These are phyloP conservation scores for Silene conica DNA, from an alignment of 148 eudicot genomes.

Conservation along the genomic window DNA sequence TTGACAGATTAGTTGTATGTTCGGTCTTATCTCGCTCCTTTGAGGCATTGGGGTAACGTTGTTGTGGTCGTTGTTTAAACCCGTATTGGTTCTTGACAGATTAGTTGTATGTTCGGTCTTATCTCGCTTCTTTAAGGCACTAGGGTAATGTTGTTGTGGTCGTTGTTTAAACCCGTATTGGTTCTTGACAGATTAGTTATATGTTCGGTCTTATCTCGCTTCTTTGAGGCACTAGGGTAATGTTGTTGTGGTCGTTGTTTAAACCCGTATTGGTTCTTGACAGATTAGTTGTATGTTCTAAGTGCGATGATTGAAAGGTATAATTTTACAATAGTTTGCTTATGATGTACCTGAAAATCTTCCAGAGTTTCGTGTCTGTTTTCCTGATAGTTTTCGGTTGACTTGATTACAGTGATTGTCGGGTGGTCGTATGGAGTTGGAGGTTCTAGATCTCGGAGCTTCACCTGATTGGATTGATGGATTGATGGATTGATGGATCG, in stretches of 20 bases:
- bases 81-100: no score
- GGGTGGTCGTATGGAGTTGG: conserved; percentile 32
- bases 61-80: no score
- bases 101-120: no score
- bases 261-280: not conserved
- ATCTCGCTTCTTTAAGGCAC: no score
- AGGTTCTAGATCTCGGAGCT: conserved; percentile 24
- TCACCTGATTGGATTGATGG: conserved; percentile 17
- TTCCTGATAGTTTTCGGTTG: conserved; percentile 15
- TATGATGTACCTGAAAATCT: conserved; percentile 2
- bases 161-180: not conserved
- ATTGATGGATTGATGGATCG: conserved; percentile 19
- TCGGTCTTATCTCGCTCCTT: no score
- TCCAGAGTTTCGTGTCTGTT: not conserved
- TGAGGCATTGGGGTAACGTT: no score
- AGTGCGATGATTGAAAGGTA: no score
- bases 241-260: not conserved
- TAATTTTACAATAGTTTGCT: not conserved
- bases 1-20: no score
- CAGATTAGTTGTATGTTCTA: conserved; percentile 4
- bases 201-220: not conserved
- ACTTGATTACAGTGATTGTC: conserved; percentile 26
- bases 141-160: no score
- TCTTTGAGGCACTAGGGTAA: no score
- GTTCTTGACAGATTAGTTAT: conserved; percentile 10